These are phyloP conservation scores for Choiromyces venosus DNA, from an alignment of 495 filamentous ascomycete species.

Conservation along the genomic window DNA sequence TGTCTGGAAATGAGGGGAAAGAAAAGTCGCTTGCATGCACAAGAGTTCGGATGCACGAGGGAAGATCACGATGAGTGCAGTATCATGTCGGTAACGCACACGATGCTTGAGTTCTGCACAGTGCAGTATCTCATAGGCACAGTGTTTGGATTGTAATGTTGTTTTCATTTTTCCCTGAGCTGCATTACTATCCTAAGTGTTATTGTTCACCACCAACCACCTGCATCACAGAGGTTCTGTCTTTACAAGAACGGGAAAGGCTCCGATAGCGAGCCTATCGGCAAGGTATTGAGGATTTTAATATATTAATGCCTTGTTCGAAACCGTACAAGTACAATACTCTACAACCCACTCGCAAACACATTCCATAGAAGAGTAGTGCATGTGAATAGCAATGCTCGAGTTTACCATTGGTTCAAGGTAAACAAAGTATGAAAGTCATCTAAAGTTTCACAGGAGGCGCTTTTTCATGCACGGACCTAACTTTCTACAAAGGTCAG, in stretches of 20 bases:
- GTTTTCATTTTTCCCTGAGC: neutral
- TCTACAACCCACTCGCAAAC: neutral
- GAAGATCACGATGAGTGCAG: neutral
- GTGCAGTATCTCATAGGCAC: neutral
- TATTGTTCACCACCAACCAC: neutral
- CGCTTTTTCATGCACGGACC: constrained; percentile 13
- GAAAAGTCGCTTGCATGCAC: neutral
- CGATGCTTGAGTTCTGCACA: neutral
- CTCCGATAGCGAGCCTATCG: neutral
- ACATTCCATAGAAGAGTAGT: neutral
- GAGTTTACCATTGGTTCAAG: neutral
- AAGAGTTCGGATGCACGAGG: neutral
- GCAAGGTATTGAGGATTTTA: neutral
- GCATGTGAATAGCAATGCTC: neutral
- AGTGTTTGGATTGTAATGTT: neutral
- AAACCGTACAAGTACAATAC: too few relatives aligned
- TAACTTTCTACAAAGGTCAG: neutral
- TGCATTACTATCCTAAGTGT: neutral
- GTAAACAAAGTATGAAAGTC: neutral
- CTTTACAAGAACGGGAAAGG: neutral
- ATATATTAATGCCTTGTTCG: neutral
- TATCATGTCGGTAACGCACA: neutral
- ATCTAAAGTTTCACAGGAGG: neutral
- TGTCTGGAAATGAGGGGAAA: neutral
- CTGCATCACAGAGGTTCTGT: neutral